Evolutionary conservation across 148 eudicot species (phyloP), one percentile per base, ranked within the genome.

Genomic region (Nepenthes gracilis): DNA sequence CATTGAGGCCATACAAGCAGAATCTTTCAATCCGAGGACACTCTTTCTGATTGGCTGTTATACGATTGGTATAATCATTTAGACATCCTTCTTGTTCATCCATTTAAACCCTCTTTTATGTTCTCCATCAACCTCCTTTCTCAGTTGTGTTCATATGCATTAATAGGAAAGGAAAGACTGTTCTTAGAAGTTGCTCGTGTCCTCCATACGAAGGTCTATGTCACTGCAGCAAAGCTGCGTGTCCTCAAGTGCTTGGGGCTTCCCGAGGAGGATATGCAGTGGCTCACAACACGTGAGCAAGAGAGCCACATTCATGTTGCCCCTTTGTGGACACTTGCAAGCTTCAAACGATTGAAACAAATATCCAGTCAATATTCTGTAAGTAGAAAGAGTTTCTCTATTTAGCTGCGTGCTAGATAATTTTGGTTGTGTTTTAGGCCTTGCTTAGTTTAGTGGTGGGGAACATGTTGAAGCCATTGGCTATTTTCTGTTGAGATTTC

Each of bases 251-350:
- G 98, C 67, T 76, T 93, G 67, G 95, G 76, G 47, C 74, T 88
- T 43, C 74, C 87, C 4, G 57, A 58, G 15, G 95, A 93, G 76
- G 96, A 88, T 70, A 84, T 82, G 86, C 91, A 77, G 65, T 86
- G 88, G 94, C 64, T 93, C 54, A 93, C 98, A 4, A 40, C 53
- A 58, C 84, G 86, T 60, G 98, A 86, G 61, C 61, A 64, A 57
- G 98, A 93, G 77, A 85, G 91, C 79, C 85, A 93, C 51, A 88
- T 93, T 66, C 98, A 93, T 73, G 84, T 93, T 36, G 98, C 88
- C 54, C 98, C 96, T 48, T 77, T 93, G 95, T 93, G 98, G 98
- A 79, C 88, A 47, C 83, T 93, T 48, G 91, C 91, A 37, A 93
- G 91, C 79, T 86, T 88, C 75, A 93, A 93, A 77, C 69, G 98